A percentile compares a stretch with the other conserved stretches of the same genome.
Evolutionary conservation across 441 rosid species (phyloP).

Genomic region (Jatropha multifida): DNA sequence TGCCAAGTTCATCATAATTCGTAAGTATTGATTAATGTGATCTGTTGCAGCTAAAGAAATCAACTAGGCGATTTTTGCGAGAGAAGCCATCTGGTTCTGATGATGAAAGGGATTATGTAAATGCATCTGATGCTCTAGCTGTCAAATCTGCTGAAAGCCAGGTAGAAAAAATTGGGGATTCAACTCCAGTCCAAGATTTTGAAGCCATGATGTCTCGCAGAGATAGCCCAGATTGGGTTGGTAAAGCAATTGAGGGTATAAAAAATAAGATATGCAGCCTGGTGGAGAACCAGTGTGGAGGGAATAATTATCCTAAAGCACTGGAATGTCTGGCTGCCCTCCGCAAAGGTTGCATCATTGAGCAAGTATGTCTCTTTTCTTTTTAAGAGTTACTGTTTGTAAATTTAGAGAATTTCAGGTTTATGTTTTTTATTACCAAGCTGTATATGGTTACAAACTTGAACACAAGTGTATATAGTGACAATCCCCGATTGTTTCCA

Average conservation of each 20-base stretch:
- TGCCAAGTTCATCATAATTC: constrained; percentile 12
- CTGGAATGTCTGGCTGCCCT: constrained; percentile 65
- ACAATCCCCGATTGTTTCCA: neutral
- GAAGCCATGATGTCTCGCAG: constrained; percentile 81
- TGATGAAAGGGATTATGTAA: constrained; percentile 40
- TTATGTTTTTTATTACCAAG: neutral
- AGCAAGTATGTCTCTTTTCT: constrained; percentile 54
- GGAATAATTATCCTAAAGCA: constrained; percentile 43
- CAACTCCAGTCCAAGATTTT: constrained; percentile 75
- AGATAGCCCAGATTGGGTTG: constrained; percentile 64
- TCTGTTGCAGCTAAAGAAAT: constrained; percentile 66
- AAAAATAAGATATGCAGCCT: constrained; percentile 49
- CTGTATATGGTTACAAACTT: neutral
- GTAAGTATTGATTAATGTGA: constrained; percentile 5
- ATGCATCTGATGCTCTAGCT: constrained; percentile 30
- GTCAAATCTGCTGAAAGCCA: constrained; percentile 30
- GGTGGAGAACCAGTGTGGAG: constrained; percentile 38
- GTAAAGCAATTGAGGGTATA: constrained; percentile 68
- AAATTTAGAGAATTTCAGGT: no score
- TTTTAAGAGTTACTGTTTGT: neutral
- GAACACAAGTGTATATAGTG: neutral
- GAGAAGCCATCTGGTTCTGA: constrained; percentile 73
- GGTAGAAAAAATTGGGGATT: constrained; percentile 54
- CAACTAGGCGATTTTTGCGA: constrained; percentile 41
- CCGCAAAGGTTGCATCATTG: constrained; percentile 83